Percentiles rank a stretch among this genome's conserved stretches.
These are phyloP conservation scores for Chaetomium olivaceum DNA, from an alignment of 2,329 filamentous ascomycete species.

Conservation along the genomic window DNA sequence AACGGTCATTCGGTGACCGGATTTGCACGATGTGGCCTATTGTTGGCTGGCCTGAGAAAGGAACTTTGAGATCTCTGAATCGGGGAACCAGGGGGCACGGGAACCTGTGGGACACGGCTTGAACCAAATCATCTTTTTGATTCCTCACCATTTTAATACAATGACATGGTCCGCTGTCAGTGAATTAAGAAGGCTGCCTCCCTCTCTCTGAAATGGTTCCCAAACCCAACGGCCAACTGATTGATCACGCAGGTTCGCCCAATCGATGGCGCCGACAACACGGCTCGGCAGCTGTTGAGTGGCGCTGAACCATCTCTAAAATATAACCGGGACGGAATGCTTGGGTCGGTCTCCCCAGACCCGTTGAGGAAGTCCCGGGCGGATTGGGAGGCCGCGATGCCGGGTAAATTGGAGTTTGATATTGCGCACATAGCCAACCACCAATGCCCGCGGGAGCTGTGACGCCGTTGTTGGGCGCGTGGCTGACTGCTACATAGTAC, in stretches of 20 bases:
- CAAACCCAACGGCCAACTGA: not conserved
- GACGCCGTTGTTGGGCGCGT: slow-evolving; percentile 7
- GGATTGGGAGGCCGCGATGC: slow-evolving; percentile 19
- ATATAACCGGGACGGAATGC: slow-evolving; percentile 29
- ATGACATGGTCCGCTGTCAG: not conserved
- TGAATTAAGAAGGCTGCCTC: not conserved
- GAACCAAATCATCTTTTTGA: not conserved
- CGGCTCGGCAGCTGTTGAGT: slow-evolving; percentile 25
- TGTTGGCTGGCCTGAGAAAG: not conserved
- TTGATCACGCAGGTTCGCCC: not conserved
- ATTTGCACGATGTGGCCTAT: not conserved
- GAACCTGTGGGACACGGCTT: not conserved
- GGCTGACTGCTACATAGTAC: slow-evolving; percentile 16
- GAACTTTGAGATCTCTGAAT: not conserved
- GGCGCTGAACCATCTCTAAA: slow-evolving; percentile 9
- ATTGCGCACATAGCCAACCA: slow-evolving; percentile 19
- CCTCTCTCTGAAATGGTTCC: not conserved
- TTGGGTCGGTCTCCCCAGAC: slow-evolving; percentile 11
- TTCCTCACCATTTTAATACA: not conserved
- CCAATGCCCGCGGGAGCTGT: slow-evolving; percentile 17
- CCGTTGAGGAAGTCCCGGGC: slow-evolving; percentile 22
- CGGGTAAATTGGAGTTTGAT: slow-evolving; percentile 30
- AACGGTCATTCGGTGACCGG: no score
- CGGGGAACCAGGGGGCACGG: not conserved
- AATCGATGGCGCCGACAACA: not conserved